Evolutionary conservation across 805 yeast genomes (phyloP), one percentile per base, ranked within the genome.

Genomic region (Candida insectorum): DNA sequence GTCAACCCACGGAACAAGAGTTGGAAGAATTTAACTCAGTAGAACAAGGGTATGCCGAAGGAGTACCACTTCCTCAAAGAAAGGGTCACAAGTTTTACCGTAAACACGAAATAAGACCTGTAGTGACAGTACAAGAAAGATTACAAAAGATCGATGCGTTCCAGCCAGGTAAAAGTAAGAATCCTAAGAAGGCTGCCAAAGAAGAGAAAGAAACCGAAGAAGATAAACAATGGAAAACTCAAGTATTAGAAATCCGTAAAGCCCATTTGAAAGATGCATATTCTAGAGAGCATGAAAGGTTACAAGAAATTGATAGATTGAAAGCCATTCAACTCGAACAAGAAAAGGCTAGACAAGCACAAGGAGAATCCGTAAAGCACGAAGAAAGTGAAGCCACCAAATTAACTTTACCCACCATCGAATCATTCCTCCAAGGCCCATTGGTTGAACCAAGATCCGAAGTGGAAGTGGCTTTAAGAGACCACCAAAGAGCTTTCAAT

Each of bases 361-460:
- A 43, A n/a, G 38, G 46, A 11, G 45, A 48, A 30, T 46, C 48
- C 23, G 45, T 43, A 24, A 62, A 64, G 16, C 53, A 62, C 33
- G 71, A 70, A 34, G 71, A 69, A 43, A 58, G 73, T 5, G 69
- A 65, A 31, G 81, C 86, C 16, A 69, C 77, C 30, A 64, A 68
- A 48, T 71, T 81, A 49, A 85, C 95, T 1, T 65, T 86, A 31
- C 96, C 96, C 29, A 83, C 95, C 2, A 66, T 88, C 37, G 87
- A 82, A 48, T 69, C 73, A 24, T 69, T 78, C 43, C 58, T 85
- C 40, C 56, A 71, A 15, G 85, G 85, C 2, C 85, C 91, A 11
- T 61, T 87, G 40, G 75, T 89, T 69, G 73, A 83, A 51, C 74
- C 62, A 29, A 73, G 95, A 56, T 82, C 94, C 0, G 67, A 62